Conservation (phyloP, 2,329 filamentous ascomycete genomes). For the Neofusicoccum sp. region DNA sequence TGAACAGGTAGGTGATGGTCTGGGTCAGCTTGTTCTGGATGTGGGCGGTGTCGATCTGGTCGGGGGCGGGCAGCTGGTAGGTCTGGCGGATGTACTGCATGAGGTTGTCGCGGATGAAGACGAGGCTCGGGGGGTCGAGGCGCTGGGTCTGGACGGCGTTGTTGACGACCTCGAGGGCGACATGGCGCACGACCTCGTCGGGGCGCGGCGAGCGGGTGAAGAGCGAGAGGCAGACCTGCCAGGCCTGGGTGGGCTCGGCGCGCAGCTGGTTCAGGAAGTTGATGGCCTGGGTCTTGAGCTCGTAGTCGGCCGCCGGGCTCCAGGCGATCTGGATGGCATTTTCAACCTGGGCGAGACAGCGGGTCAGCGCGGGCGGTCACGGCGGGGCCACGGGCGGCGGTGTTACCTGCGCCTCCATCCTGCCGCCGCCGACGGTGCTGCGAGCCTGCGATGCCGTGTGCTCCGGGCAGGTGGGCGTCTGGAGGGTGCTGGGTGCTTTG, state of each 20-base stretch:
- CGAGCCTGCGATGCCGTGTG: constrained; percentile 15
- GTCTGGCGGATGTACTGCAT: constrained; percentile 77
- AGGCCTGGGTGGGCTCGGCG: constrained; percentile 78
- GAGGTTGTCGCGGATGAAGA: constrained; percentile 77
- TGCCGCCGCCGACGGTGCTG: constrained; percentile 19
- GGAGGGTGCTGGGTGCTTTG: neutral
- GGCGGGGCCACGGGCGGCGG: constrained; percentile 1
- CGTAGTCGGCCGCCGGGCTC: constrained; percentile 73
- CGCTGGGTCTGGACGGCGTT: constrained; percentile 81
- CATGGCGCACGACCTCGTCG: constrained; percentile 83
- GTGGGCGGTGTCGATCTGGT: constrained; percentile 67
- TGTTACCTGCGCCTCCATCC: constrained; percentile 23
- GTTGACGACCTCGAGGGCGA: constrained; percentile 91
- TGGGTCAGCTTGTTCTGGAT: constrained; percentile 98
- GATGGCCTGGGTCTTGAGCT: constrained; percentile 80
- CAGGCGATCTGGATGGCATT: constrained; percentile 95
- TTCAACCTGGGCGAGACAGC: constrained; percentile 65
- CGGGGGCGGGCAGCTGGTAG: constrained; percentile 61
- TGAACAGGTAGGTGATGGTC: constrained; percentile 92
- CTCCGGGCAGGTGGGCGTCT: neutral
- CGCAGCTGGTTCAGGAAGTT: constrained; percentile 78
- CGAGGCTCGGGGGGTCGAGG: constrained; percentile 72
- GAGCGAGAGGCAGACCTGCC: constrained; percentile 85
- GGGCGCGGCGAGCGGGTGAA: constrained; percentile 78
- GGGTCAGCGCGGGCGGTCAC: constrained; percentile 6